Evolutionary conservation across 805 yeast species (phyloP).

Genomic region (Saccharomycopsis fodiens): DNA sequence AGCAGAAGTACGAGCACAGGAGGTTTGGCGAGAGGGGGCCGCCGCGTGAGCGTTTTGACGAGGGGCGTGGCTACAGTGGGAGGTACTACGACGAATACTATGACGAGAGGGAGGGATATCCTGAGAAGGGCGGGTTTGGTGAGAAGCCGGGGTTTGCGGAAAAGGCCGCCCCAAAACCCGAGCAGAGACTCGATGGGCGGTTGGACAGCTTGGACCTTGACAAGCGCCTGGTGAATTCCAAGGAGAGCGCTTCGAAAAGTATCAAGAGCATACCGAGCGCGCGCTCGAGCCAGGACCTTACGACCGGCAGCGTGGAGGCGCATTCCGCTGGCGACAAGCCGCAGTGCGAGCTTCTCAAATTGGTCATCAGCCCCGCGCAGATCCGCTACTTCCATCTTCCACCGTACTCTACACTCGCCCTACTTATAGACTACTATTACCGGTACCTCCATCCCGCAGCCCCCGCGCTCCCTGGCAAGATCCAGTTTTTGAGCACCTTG

Average conservation of each 20-base stretch:
- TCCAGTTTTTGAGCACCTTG: slow-evolving; percentile 26
- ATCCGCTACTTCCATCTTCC: slow-evolving; percentile 32
- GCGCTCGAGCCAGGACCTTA: too few species aligned
- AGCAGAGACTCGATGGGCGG: too few species aligned
- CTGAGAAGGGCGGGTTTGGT: too few species aligned
- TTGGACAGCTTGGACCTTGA: too few species aligned
- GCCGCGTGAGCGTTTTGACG: neutral
- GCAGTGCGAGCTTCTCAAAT: neutral
- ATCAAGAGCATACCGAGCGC: too few species aligned
- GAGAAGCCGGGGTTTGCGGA: too few species aligned
- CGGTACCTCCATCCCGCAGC: slow-evolving; percentile 34
- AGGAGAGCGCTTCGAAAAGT: too few species aligned
- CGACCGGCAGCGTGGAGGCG: too few species aligned
- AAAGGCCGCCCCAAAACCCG: too few species aligned
- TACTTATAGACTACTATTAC: slow-evolving; percentile 33
- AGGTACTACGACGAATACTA: neutral
- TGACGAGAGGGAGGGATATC: neutral
- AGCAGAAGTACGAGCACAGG: neutral
- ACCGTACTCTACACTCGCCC: slow-evolving; percentile 27
- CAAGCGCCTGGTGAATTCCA: too few species aligned
- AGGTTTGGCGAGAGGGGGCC: too few species aligned
- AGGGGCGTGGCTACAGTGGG: neutral
- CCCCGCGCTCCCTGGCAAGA: slow-evolving; percentile 31
- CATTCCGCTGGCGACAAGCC: neutral
- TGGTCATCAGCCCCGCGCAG: slow-evolving; percentile 26